These are phyloP conservation scores for Ascochyta lentis DNA, from an alignment of 2,329 filamentous ascomycete genomes.

Conservation along the genomic window DNA sequence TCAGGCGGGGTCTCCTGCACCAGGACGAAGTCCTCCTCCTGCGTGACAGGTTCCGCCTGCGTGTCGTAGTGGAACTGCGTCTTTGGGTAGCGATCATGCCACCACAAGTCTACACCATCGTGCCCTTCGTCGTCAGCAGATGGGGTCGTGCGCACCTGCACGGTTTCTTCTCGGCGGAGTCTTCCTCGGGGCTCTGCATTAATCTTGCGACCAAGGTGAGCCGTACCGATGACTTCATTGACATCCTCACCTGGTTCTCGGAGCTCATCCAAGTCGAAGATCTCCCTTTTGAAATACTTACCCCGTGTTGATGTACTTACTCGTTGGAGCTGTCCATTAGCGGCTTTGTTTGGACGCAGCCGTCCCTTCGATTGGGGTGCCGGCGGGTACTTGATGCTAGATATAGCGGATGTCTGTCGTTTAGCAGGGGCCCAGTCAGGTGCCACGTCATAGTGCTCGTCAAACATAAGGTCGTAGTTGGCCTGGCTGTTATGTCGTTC, in stretches of 20 bases:
- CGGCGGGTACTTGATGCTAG: not conserved
- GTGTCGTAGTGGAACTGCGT: slow-evolving; percentile 12
- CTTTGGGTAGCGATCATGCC: slow-evolving; percentile 8
- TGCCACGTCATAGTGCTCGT: not conserved
- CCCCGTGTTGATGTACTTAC: slow-evolving; percentile 5
- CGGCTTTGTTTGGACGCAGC: not conserved
- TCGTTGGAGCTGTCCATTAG: slow-evolving; percentile 3
- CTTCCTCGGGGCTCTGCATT: not conserved
- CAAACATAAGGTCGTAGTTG: not conserved
- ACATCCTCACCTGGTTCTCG: not conserved
- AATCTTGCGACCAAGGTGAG: not conserved
- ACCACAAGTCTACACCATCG: not conserved
- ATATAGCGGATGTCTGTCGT: not conserved
- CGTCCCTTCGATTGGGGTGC: not conserved
- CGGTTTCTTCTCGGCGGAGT: not conserved
- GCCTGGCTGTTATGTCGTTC: not conserved
- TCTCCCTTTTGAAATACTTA: slow-evolving; percentile 11
- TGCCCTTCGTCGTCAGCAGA: not conserved
- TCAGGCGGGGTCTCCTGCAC: slow-evolving; percentile 15
- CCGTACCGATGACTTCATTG: not conserved
- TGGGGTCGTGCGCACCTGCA: slow-evolving; percentile 6
- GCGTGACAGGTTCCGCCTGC: slow-evolving; percentile 1
- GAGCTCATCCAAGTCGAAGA: slow-evolving; percentile 10
- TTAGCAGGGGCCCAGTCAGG: not conserved
- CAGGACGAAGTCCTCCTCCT: not conserved